Base-by-base conservation (phyloP, 768 basidiomycete species). In the Tricholoma sp. region DNA sequence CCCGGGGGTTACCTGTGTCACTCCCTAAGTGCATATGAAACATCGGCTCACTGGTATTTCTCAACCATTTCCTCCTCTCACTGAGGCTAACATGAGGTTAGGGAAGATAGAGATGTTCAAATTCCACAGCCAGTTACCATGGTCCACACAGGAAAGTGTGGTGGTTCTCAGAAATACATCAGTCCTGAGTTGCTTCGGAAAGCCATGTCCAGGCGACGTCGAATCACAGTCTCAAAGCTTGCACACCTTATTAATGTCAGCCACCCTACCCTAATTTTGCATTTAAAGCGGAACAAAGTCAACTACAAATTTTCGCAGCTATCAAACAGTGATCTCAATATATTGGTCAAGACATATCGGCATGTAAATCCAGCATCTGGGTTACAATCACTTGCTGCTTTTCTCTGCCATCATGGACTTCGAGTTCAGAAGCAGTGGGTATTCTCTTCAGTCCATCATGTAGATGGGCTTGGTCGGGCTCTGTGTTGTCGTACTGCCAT, bases 311-410 rank as follows among this genome's bases (percentile, higher is more conserved):
- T 57, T 44, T 52, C 56, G 17, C 12, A 33, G 6, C 32, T 57
- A 0, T 57, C 56, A 12, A 44, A 57, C 31, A 6, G 39, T 2
- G 51, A 57, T 13, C 42, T 53, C 1, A 51, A 52, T 31, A 36
- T 29, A 18, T n/a, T n/a, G n/a, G n/a, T n/a, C n/a, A n/a, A n/a
- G n/a, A n/a, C n/a, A n/a, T n/a, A n/a, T n/a, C n/a, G n/a, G n/a
- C n/a, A n/a, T n/a, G n/a, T n/a, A n/a, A n/a, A n/a, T n/a, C n/a
- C n/a, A n/a, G n/a, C n/a, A n/a, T n/a, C n/a, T n/a, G n/a, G n/a
- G n/a, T n/a, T n/a, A n/a, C n/a, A n/a, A n/a, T n/a, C n/a, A n/a
- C 48, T 68, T 1, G 55, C 62, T 41, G 70, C 70, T 1, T 66
- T 62, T 59, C 57, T 74, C 3, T 50, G 66, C 4, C 29, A 28